phyloP scores from a whole-genome alignment of 176 grass and related monocot genomes.

The Miscanthus lutarioriparius region DNA sequence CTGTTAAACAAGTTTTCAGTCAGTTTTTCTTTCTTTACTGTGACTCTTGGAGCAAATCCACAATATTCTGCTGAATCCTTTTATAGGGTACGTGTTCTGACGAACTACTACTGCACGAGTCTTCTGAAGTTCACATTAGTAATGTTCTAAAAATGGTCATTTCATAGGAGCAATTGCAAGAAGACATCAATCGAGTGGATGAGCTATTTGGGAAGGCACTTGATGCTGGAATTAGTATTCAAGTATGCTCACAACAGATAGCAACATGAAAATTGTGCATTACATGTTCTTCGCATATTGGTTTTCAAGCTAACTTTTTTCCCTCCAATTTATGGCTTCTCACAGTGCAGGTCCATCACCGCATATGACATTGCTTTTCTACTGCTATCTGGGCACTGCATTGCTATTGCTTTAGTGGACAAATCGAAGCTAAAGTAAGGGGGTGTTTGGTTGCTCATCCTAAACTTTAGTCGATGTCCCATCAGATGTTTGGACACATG shows the following conservation, averaged over 20 bases:
- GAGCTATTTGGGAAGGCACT: constrained; percentile 81
- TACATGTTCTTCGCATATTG: neutral
- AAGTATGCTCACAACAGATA: constrained; percentile 54
- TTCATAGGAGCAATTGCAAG: constrained; percentile 89
- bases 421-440: constrained; percentile 95
- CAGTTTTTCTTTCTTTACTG: constrained; percentile 83
- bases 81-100: constrained; percentile 62
- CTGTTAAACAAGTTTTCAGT: constrained; percentile 86
- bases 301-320: constrained; percentile 43
- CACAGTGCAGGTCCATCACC: constrained; percentile 93
- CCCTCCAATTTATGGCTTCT: constrained; percentile 32
- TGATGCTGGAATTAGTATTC: constrained; percentile 87
- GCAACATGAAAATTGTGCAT: constrained; percentile 11
- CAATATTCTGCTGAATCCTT: constrained; percentile 82
- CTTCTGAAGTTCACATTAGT: constrained; percentile 3
- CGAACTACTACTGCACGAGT: neutral
- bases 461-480: no score
- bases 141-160: constrained; percentile 23
- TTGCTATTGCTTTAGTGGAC: constrained; percentile 93
- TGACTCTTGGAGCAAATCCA: constrained; percentile 90
- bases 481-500: no score
- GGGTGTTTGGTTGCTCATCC: no score
- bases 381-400: constrained; percentile 71
- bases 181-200: constrained; percentile 77
- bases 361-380: constrained; percentile 81